These are phyloP conservation scores for Coix lacrymajobi DNA, from an alignment of 176 grass and related monocot genomes.

Conservation along the genomic window DNA sequence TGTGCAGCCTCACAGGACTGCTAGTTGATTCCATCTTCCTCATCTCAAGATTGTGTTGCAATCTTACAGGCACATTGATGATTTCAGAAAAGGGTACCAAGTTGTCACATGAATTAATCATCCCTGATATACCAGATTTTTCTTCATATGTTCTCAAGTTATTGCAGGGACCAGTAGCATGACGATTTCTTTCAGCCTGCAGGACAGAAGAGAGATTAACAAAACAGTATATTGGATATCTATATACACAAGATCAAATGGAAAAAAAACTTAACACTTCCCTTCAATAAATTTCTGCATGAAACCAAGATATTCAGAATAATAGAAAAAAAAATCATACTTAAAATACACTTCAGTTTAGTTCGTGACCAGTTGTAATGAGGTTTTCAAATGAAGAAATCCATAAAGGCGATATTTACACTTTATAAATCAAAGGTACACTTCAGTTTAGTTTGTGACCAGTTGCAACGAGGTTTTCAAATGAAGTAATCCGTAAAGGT, in stretches of 20 bases:
- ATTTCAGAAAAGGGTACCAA: conserved; percentile 54
- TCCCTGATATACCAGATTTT: conserved; percentile 25
- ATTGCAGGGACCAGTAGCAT: conserved; percentile 25
- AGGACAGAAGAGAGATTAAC: conserved; percentile 16
- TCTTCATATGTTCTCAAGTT: conserved; percentile 10
- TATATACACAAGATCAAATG: neutral
- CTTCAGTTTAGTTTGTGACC: neutral
- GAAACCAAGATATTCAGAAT: neutral
- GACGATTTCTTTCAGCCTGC: conserved; percentile 23
- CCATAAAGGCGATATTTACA: neutral
- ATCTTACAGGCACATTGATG: conserved; percentile 42
- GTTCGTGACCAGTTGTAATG: neutral
- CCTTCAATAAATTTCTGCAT: neutral
- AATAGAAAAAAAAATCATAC: neutral
- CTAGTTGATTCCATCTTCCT: conserved; percentile 29
- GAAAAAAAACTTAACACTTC: neutral
- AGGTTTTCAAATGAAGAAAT: neutral
- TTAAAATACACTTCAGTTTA: neutral
- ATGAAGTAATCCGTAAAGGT: neutral
- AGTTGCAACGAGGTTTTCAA: neutral
- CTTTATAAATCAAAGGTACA: neutral
- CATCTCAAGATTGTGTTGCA: conserved; percentile 34
- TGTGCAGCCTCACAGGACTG: neutral
- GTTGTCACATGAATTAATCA: conserved; percentile 41
- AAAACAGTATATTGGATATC: neutral